Percentiles rank a stretch among this genome's conserved stretches.
phyloP scores from a whole-genome alignment of 139 green algal species.

The Zygnema cylindricum region DNA sequence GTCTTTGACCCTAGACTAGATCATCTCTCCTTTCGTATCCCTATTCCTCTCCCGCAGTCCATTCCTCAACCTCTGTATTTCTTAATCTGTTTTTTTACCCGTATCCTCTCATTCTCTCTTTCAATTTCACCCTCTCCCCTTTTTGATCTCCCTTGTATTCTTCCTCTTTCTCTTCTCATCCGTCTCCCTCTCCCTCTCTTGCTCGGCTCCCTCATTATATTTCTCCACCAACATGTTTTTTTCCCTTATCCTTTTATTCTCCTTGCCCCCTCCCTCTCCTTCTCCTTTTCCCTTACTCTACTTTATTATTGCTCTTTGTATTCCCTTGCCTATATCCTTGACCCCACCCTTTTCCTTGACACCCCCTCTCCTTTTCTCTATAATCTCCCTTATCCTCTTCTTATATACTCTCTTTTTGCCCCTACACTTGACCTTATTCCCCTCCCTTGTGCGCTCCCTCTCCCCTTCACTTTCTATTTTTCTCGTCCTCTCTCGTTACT shows the following conservation, averaged over 20 bases:
- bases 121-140: neutral
- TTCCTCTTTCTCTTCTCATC: neutral
- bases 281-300: too few species aligned
- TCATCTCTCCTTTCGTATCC: slow-evolving; percentile 6
- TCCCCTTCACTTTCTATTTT: neutral
- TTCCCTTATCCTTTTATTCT: neutral
- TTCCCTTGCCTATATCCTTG: too few species aligned
- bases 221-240: too few species aligned
- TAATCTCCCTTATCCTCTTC: neutral
- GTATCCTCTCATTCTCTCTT: neutral
- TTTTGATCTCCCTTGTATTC: neutral
- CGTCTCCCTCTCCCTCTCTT: neutral
- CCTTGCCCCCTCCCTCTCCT: neutral
- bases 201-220: too few species aligned
- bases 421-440: too few species aligned
- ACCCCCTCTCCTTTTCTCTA: too few species aligned
- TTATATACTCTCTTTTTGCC: neutral
- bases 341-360: too few species aligned
- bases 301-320: too few species aligned
- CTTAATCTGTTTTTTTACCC: neutral
- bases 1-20: slow-evolving; percentile 15
- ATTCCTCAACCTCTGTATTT: neutral
- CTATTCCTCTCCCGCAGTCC: slow-evolving; percentile 34
- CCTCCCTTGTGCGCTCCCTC: too few species aligned
- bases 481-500: neutral